Percentiles rank a stretch among this genome's conserved stretches.
Evolutionary conservation across 2,329 filamentous ascomycete genomes (phyloP).

Genomic region (Alternaria gaisen): DNA sequence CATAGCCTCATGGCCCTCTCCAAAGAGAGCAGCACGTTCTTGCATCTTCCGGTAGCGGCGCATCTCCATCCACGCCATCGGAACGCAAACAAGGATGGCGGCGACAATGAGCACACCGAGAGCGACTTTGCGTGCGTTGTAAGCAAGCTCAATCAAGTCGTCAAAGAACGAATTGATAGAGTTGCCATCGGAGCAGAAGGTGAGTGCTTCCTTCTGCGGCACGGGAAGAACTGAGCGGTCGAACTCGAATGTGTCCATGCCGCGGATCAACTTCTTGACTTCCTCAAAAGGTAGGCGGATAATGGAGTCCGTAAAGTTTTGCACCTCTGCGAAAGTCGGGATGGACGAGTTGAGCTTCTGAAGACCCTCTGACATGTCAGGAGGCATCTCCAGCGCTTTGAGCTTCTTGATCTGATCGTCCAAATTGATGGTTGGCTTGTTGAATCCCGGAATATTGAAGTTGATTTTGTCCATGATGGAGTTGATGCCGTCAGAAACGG

Average conservation of each 20-base stretch:
- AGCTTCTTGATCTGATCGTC: conserved; percentile 71
- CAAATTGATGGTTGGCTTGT: conserved; percentile 70
- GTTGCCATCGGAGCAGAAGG: conserved; percentile 88
- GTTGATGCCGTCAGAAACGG: conserved; percentile 49
- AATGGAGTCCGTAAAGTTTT: conserved; percentile 79
- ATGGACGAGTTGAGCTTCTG: conserved; percentile 78
- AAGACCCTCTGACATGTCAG: conserved; percentile 73
- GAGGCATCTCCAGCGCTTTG: conserved; percentile 73
- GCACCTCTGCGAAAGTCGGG: conserved; percentile 82
- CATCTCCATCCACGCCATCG: conserved; percentile 84
- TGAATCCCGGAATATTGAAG: conserved; percentile 53
- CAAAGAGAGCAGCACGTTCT: conserved; percentile 72
- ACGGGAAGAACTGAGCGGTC: conserved; percentile 81
- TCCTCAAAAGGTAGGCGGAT: conserved; percentile 83
- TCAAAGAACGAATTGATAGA: conserved; percentile 86
- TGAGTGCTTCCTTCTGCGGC: conserved; percentile 80
- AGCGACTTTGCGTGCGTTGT: conserved; percentile 76
- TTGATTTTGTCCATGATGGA: conserved; percentile 53
- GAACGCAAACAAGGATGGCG: conserved; percentile 76
- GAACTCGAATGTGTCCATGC: conserved; percentile 78
- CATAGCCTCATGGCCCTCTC: conserved; percentile 77
- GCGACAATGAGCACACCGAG: conserved; percentile 76
- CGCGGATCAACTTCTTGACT: conserved; percentile 75
- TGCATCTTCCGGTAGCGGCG: conserved; percentile 78
- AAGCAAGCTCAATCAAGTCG: conserved; percentile 71